These are phyloP conservation scores for Cyclanthera cordifolia DNA, from an alignment of 306 rosid genomes.

Conservation along the genomic window DNA sequence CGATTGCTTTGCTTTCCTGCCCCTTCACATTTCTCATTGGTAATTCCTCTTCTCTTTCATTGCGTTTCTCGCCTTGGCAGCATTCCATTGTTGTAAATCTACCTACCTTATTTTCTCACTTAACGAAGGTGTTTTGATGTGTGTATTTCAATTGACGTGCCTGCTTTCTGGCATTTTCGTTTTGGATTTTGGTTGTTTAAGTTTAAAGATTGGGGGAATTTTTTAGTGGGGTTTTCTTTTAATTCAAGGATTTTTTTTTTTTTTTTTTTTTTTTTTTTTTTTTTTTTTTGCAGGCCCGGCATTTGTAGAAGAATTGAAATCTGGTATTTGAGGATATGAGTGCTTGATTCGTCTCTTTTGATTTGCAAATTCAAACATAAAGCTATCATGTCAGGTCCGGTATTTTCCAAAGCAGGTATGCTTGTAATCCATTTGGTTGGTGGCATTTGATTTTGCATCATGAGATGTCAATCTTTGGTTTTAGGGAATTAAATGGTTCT, in stretches of 20 bases:
- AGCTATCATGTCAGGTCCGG: constrained; percentile 1
- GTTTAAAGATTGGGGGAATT: not conserved
- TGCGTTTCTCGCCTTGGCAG: too few species aligned
- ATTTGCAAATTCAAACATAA: not conserved
- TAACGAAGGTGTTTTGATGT: not conserved
- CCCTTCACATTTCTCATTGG: not conserved
- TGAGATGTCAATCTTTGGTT: not conserved
- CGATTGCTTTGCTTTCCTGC: constrained; percentile 3
- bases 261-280: not conserved
- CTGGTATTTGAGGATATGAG: constrained; percentile 23
- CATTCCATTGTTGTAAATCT: not conserved
- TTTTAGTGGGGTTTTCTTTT: not conserved
- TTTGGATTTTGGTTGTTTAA: not conserved
- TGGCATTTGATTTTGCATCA: not conserved
- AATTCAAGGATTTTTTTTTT: too few species aligned
- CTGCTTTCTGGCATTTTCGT: not conserved
- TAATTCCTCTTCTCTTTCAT: not conserved
- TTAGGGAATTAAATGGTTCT: not conserved
- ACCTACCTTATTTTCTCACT: not conserved
- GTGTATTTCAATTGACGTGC: not conserved
- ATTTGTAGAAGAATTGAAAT: constrained; percentile 19
- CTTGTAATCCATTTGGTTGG: not conserved
- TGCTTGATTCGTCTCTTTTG: constrained; percentile 30
- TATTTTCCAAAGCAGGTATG: not conserved
- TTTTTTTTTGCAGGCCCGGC: not conserved